These are phyloP conservation scores for Glycine tomentella DNA, from an alignment of 306 rosid species.

Conservation along the genomic window DNA sequence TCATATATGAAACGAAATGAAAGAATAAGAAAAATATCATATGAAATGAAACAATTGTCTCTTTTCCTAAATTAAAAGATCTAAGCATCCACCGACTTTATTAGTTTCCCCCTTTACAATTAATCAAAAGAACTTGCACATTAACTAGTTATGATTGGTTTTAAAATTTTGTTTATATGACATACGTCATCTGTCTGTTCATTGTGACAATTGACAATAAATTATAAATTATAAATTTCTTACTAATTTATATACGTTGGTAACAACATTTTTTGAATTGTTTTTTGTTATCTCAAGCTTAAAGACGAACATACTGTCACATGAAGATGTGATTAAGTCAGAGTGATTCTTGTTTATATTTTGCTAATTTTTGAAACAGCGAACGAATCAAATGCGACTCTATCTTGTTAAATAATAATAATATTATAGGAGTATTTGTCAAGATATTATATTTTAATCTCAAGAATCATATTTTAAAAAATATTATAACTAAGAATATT, in stretches of 20 bases:
- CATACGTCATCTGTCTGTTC: background rate
- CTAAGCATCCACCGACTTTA: slow-evolving; percentile 21
- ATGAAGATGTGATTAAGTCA: background rate
- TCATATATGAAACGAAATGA: background rate
- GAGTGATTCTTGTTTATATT: background rate
- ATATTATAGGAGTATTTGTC: too few species aligned
- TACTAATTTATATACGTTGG: background rate
- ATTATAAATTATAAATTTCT: background rate
- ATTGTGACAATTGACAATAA: background rate
- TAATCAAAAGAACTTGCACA: slow-evolving; percentile 12
- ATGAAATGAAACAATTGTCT: background rate
- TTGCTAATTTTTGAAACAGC: background rate
- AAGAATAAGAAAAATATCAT: too few species aligned
- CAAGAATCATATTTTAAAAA: too few species aligned
- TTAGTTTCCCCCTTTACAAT: slow-evolving; percentile 4
- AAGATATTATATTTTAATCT: too few species aligned
- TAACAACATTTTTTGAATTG: background rate
- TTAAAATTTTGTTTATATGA: slow-evolving; percentile 10
- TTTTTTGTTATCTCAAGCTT: background rate
- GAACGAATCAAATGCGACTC: background rate
- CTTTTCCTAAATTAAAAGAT: slow-evolving; percentile 9
- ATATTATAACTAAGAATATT: too few species aligned
- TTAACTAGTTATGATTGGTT: slow-evolving; percentile 34
- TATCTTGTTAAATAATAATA: too few species aligned
- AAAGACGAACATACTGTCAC: background rate